Evolutionary conservation across 164 flowering plant genomes (phyloP).

Genomic region (Sedum album): DNA sequence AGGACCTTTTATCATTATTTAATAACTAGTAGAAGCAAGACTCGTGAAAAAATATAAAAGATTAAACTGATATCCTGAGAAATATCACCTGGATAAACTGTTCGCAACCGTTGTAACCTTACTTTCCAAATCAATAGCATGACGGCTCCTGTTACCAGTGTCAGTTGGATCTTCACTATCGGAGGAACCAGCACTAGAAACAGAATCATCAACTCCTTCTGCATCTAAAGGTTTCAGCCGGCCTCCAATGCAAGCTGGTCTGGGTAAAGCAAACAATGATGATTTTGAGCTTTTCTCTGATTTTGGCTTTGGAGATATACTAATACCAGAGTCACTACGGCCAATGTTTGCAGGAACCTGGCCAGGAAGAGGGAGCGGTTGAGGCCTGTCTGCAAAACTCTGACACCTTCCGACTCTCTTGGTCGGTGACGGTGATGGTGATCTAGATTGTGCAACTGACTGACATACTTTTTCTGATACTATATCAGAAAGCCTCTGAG

Average conservation of each 20-base stretch:
- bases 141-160: slow-evolving; percentile 57
- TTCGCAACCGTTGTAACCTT: slow-evolving; percentile 43
- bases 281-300: slow-evolving; percentile 39
- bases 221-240: slow-evolving; percentile 40
- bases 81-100: slow-evolving; percentile 70
- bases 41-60: background rate
- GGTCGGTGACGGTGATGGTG: slow-evolving; percentile 78
- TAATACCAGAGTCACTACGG: slow-evolving; percentile 55
- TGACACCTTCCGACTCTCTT: slow-evolving; percentile 45
- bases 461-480: slow-evolving; percentile 49
- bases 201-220: slow-evolving; percentile 67
- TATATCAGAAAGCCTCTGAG: slow-evolving; percentile 52
- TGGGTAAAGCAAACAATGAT: slow-evolving; percentile 50
- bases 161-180: slow-evolving; percentile 77
- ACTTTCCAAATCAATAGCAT: slow-evolving; percentile 48
- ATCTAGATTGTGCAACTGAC: slow-evolving; percentile 58
- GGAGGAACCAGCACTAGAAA: slow-evolving; percentile 55
- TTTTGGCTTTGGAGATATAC: slow-evolving; percentile 37
- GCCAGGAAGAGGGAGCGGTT: slow-evolving; percentile 84
- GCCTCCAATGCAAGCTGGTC: slow-evolving; percentile 37
- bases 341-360: slow-evolving; percentile 31
- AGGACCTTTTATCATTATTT: background rate
- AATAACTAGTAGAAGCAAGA: background rate
- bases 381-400: slow-evolving; percentile 83
- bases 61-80: background rate